Evolutionary conservation across 108 stramenopile genomes (phyloP).

Genomic region (Aurantiochytrium sp.): DNA sequence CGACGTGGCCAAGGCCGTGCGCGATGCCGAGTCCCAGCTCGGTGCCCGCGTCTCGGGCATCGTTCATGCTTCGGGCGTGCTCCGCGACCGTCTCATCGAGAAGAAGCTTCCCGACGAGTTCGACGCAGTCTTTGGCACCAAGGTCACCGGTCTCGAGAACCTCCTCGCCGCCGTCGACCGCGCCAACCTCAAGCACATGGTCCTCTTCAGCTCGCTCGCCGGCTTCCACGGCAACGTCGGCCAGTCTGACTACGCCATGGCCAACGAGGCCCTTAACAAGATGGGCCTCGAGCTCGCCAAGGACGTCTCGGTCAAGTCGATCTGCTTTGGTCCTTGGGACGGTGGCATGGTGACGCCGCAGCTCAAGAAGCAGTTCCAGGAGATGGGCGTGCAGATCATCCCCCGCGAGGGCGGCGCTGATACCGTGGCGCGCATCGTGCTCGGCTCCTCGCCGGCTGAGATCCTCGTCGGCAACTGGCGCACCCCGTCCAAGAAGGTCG

Average conservation of each 20-base stretch:
- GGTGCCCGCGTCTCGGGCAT: background rate
- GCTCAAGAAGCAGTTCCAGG: background rate
- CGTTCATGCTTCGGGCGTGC: background rate
- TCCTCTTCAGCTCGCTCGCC: background rate
- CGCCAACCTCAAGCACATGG: background rate
- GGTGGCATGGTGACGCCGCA: background rate
- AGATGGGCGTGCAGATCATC: background rate
- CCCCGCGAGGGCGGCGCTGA: background rate
- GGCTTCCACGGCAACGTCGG: background rate
- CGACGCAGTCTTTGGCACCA: background rate
- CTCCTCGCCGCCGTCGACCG: background rate
- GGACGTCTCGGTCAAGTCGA: background rate
- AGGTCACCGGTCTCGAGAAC: background rate
- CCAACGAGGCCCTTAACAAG: background rate
- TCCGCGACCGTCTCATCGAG: background rate
- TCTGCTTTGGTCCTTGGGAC: background rate
- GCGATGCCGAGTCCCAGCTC: background rate
- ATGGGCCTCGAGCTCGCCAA: background rate
- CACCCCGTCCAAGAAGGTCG: background rate
- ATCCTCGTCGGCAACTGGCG: background rate
- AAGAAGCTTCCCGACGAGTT: background rate
- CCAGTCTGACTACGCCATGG: slow-evolving; percentile 4
- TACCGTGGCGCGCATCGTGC: background rate
- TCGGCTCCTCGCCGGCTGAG: background rate
- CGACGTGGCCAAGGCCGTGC: background rate